phyloP scores from a whole-genome alignment of 2,329 filamentous ascomycete species.

The Daldinia sp. region DNA sequence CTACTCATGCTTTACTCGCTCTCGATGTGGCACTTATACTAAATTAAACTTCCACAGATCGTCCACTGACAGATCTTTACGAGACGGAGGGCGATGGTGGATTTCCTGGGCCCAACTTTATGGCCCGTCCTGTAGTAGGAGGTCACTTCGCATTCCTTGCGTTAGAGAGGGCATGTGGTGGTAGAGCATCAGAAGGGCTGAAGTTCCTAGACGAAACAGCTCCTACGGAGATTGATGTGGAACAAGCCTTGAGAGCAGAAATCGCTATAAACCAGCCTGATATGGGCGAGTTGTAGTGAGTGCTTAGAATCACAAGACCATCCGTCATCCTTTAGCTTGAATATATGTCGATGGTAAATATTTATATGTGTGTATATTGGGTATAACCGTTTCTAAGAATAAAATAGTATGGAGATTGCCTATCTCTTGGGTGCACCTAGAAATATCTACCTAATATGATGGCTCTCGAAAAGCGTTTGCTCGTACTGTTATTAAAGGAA shows the following conservation, averaged over 20 bases:
- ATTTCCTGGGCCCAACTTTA: conserved; percentile 81
- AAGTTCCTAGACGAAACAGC: conserved; percentile 59
- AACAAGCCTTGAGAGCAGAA: conserved; percentile 49
- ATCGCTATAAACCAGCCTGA: conserved; percentile 40
- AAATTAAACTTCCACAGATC: conserved; percentile 59
- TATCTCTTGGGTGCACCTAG: background rate
- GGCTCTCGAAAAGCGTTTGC: background rate
- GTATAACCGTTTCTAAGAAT: background rate
- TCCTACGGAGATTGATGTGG: conserved; percentile 53
- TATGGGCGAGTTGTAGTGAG: conserved; percentile 47
- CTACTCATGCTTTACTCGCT: background rate
- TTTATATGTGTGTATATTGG: background rate
- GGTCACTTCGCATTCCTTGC: conserved; percentile 88
- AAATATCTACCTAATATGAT: background rate
- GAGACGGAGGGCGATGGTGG: conserved; percentile 81
- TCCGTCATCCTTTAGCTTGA: background rate
- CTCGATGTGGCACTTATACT: conserved; percentile 11
- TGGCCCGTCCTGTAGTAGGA: conserved; percentile 84
- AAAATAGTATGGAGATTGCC: background rate
- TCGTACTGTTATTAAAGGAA: conserved; percentile 4
- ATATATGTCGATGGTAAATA: background rate
- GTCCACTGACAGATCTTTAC: conserved; percentile 85
- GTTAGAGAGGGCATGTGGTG: conserved; percentile 82
- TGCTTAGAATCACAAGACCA: background rate
- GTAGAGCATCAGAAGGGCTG: conserved; percentile 71